Conservation (phyloP, 805 yeast genomes). For the Lipomyces starkeyi region DNA sequence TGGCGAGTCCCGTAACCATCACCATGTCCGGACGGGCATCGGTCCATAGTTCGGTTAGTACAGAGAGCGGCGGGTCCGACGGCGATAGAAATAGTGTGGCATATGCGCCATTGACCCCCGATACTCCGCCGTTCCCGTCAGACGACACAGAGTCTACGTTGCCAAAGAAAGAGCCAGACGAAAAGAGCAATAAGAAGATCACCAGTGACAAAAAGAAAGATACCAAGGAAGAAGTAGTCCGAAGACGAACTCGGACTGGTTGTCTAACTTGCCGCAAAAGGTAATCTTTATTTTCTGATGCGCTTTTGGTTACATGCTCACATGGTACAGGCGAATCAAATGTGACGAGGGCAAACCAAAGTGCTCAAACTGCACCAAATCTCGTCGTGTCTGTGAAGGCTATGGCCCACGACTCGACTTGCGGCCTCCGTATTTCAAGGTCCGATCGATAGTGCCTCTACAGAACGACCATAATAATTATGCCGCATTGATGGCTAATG, state of each 20-base stretch:
- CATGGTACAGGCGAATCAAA: slow-evolving; percentile 57
- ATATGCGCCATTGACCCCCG: slow-evolving; percentile 15
- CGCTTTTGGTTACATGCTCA: neutral
- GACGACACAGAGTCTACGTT: neutral
- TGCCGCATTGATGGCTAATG: neutral
- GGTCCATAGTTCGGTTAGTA: neutral
- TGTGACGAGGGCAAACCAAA: slow-evolving; percentile 69
- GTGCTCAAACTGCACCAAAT: slow-evolving; percentile 52
- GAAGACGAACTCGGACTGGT: slow-evolving; percentile 30
- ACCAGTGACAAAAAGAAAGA: neutral
- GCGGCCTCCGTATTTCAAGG: neutral
- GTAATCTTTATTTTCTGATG: neutral
- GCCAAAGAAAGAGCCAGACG: neutral
- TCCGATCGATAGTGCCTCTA: neutral
- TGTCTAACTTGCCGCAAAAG: slow-evolving; percentile 30
- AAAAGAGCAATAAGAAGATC: neutral
- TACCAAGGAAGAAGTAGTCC: slow-evolving; percentile 7
- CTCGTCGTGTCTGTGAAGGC: slow-evolving; percentile 34
- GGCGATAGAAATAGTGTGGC: neutral
- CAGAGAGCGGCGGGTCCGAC: slow-evolving; percentile 4
- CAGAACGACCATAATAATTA: neutral
- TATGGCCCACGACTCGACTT: slow-evolving; percentile 23
- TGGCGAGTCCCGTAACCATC: neutral
- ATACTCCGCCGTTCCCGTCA: slow-evolving; percentile 11
- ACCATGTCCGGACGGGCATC: neutral